Evolutionary conservation across 2,329 filamentous ascomycete genomes (phyloP), one percentile per base, ranked within the genome.

Genomic region (Fusarium caatingaense): DNA sequence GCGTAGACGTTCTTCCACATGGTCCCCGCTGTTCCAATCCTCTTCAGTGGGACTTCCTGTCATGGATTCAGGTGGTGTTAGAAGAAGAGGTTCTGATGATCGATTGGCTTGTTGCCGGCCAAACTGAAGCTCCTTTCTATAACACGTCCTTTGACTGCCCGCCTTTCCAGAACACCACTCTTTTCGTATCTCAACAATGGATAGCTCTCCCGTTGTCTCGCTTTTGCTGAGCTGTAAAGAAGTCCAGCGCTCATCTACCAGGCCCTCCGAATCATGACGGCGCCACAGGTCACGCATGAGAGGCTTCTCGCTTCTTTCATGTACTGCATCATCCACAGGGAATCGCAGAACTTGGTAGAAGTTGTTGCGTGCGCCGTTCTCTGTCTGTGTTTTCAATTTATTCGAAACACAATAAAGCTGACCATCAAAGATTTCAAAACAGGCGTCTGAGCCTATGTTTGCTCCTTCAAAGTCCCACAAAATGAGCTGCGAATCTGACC

Each of bases 241-340:
- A 0, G 88, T 91, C 91, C 92, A 94, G 5, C 90, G 86, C 71
- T 93, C 89, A 69, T 94, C 91, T 18, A 93, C 88, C 0, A 90
- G 87, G 0, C 92, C 92, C 76, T 94, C 91, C 28, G 81, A 81
- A 70, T 93, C 89, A 51, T 91, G 84, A 18, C 91, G 86, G 10
- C 91, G 84, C 86, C 89, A 93, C 46, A 90, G 69, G 54, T 69
- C 66, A 47, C 84, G 21, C 81, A 79, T 45, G 77, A 73, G 57
- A 84, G 83, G n/a, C 81, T 47, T 72, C 79, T 65, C 81, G 80
- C 37, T 77, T 21, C 41, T 64, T 18, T 76, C 66, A 85, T 80
- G n/a, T 83, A 69, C 10, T 73, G 76, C 3, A 76, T 76, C 11
- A 32, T 82, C 73, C 13, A 93, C 80, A 2, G 86, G 86, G 61